Conservation (phyloP, 345 rosid genomes). For the Trapa bicornis region DNA sequence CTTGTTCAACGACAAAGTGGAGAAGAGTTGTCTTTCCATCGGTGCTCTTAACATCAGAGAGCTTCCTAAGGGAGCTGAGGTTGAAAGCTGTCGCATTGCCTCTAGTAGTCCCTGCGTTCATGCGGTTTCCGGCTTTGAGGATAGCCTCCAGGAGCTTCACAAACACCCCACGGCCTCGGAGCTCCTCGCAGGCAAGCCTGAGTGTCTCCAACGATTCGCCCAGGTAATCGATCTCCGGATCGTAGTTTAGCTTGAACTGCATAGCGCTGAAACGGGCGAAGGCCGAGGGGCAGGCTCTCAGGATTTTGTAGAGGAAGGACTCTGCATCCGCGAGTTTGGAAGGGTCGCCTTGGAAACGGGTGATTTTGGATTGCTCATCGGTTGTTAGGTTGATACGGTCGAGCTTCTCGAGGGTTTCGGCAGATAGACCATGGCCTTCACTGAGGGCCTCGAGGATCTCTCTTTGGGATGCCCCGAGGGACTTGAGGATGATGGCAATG, state of each 20-base stretch:
- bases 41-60: constrained; percentile 69
- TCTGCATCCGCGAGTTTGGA: constrained; percentile 58
- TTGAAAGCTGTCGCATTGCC: constrained; percentile 87
- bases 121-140: constrained; percentile 84
- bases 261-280: constrained; percentile 50
- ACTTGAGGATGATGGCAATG: constrained; percentile 61
- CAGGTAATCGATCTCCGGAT: constrained; percentile 39
- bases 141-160: constrained; percentile 80
- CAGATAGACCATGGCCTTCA: constrained; percentile 42
- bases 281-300: constrained; percentile 59
- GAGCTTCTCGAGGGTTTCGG: constrained; percentile 65
- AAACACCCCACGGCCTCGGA: constrained; percentile 58
- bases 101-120: constrained; percentile 85
- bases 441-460: constrained; percentile 46
- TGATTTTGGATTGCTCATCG: constrained; percentile 53
- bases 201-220: constrained; percentile 33
- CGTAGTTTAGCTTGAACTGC: constrained; percentile 54
- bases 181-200: constrained; percentile 60
- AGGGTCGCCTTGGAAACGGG: constrained; percentile 43
- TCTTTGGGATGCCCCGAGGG: constrained; percentile 39
- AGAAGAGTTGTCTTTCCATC: constrained; percentile 77
- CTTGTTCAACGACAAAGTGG: constrained; percentile 79
- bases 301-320: constrained; percentile 54
- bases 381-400: constrained; percentile 49
- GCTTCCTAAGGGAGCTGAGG: constrained; percentile 56